Percentiles rank a stretch among this genome's conserved stretches.
Conservation (phyloP, 345 rosid genomes). For the Physaria fendleri region DNA sequence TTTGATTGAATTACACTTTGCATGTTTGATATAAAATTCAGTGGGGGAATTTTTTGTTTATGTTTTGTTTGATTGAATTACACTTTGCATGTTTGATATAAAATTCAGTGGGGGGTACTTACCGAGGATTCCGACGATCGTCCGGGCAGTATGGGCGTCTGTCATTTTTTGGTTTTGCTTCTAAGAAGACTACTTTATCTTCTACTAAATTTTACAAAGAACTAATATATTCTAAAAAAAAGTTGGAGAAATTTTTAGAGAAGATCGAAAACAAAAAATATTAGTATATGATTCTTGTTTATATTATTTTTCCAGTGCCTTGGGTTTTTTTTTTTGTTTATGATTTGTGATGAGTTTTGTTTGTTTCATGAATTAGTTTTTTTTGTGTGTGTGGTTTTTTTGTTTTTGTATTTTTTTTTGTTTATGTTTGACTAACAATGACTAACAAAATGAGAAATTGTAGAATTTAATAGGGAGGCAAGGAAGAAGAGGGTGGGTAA, state of each 20-base stretch:
- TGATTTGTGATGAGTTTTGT: slow-evolving; percentile 1
- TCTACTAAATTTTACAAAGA: slow-evolving; percentile 9
- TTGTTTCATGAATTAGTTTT: slow-evolving; percentile 6
- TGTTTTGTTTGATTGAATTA: too few relatives aligned
- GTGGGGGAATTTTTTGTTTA: too few relatives aligned
- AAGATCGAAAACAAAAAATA: too few relatives aligned
- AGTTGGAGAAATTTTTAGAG: not conserved
- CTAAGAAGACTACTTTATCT: not conserved
- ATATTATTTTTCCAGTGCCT: not conserved
- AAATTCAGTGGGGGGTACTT: not conserved
- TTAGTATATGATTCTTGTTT: slow-evolving; percentile 1
- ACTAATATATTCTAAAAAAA: not conserved
- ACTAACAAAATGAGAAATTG: not conserved
- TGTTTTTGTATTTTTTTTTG: not conserved
- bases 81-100: too few relatives aligned
- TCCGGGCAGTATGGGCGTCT: slow-evolving; percentile 28
- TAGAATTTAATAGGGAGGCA: slow-evolving; percentile 11
- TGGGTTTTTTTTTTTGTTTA: slow-evolving; percentile 3
- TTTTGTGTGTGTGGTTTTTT: slow-evolving; percentile 16
- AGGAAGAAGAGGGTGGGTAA: slow-evolving; percentile 7
- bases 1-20: not conserved
- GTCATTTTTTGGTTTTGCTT: slow-evolving; percentile 13
- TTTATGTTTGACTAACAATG: too few relatives aligned
- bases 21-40: too few relatives aligned
- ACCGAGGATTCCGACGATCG: slow-evolving; percentile 58